A percentile compares a stretch with the other conserved stretches of the same genome.
Evolutionary conservation across 2,329 filamentous ascomycete genomes (phyloP).

Genomic region (Sporothrix pallida): DNA sequence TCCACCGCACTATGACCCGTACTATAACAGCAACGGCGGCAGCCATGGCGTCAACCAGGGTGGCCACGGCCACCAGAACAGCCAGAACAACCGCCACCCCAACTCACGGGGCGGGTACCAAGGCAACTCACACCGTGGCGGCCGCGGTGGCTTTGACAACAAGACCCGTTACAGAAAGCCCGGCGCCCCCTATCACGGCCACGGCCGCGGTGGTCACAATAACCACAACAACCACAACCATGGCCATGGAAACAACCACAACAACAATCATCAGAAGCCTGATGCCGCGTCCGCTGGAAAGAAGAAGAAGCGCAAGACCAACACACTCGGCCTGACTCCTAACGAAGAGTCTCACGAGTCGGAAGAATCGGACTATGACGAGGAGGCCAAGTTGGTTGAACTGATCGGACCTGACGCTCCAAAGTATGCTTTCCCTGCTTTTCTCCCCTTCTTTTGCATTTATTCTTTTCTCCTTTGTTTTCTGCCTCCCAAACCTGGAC

Average conservation of each 20-base stretch:
- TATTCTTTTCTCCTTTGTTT: background rate
- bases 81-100: slow-evolving; percentile 44
- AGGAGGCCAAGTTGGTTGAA: slow-evolving; percentile 65
- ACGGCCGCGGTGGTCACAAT: too few relatives aligned
- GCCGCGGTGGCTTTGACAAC: slow-evolving; percentile 48
- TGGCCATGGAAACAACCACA: slow-evolving; percentile 34
- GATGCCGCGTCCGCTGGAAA: slow-evolving; percentile 59
- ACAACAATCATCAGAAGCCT: slow-evolving; percentile 58
- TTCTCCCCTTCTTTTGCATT: background rate
- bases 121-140: slow-evolving; percentile 40
- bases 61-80: slow-evolving; percentile 39
- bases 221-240: background rate
- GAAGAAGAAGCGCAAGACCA: slow-evolving; percentile 75
- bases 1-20: slow-evolving; percentile 43
- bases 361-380: slow-evolving; percentile 71
- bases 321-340: slow-evolving; percentile 73
- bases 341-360: slow-evolving; percentile 70
- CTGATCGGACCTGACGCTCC: slow-evolving; percentile 62
- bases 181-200: background rate
- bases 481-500: background rate
- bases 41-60: background rate
- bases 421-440: slow-evolving; percentile 51
- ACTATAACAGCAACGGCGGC: slow-evolving; percentile 40
- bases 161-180: slow-evolving; percentile 46
- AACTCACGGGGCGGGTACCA: slow-evolving; percentile 50